Evolutionary conservation across 495 filamentous ascomycete species (phyloP).

Genomic region (Podospora bellae-mahoneyi): DNA sequence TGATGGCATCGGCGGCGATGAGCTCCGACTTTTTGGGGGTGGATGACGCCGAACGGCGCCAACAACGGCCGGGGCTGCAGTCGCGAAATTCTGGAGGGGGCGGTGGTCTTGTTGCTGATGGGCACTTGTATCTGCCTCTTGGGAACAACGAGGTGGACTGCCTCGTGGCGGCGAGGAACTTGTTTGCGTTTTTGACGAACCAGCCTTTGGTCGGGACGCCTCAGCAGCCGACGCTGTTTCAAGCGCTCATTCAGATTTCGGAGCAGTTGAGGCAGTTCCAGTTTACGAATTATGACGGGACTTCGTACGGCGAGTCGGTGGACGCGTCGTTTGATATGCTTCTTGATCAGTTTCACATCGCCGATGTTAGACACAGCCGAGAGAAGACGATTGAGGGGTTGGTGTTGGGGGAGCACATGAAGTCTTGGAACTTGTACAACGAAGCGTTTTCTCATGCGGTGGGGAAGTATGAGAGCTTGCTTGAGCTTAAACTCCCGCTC

Average conservation of each 20-base stretch:
- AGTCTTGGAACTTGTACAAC: conserved; percentile 75
- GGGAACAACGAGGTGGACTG: conserved; percentile 54
- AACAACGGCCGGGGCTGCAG: conserved; percentile 31
- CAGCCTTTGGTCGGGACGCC: conserved; percentile 77
- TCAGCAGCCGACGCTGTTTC: conserved; percentile 63
- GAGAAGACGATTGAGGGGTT: conserved; percentile 91
- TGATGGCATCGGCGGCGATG: conserved; percentile 36
- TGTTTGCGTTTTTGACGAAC: conserved; percentile 83
- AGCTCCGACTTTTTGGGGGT: conserved; percentile 38
- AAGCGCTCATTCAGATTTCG: conserved; percentile 69
- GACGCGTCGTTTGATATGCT: conserved; percentile 71
- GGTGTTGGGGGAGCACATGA: conserved; percentile 81
- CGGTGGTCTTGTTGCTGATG: conserved; percentile 38
- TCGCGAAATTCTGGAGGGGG: conserved; percentile 11
- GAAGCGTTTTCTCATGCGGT: conserved; percentile 92
- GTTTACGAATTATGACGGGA: conserved; percentile 77
- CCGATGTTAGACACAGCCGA: conserved; percentile 74
- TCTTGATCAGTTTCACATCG: conserved; percentile 69
- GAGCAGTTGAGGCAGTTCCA: conserved; percentile 66
- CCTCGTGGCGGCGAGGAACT: conserved; percentile 75
- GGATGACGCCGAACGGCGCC: conserved; percentile 44
- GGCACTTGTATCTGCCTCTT: conserved; percentile 67
- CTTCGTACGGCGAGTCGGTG: conserved; percentile 74
- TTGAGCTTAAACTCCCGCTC: conserved; percentile 63
- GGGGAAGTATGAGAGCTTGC: conserved; percentile 77